Evolutionary conservation across 805 yeast species (phyloP), one percentile per base, ranked within the genome.

Genomic region (Scheffersomyces amazonensis): DNA sequence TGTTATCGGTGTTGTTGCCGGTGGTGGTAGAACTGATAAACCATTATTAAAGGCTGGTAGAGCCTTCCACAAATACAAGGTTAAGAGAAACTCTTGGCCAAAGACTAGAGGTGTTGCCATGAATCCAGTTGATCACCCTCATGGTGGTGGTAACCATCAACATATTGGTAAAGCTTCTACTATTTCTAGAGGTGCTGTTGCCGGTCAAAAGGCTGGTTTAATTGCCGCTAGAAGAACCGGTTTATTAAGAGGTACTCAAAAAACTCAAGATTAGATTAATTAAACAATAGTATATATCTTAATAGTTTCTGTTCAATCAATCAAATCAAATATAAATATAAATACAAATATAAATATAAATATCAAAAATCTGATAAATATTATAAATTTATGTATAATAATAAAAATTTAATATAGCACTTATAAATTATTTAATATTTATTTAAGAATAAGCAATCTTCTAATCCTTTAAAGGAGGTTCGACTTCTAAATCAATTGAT

Each of bases 81-180:
- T 90, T 66, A 93, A 93, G 95, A 83, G 98, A 81, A 89, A 93
- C 96, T 88, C 96, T 57, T 93, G 98, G 98, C 99, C 99, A 78
- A 90, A 88, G 87, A 93, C 98, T 69, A 89, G 98, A 82, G 99
- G 98, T 91, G 98, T 91, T 72, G 99, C 99, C 73, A 91, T 93
- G 99, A 91, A 91, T 81, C 98, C 98, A 75, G 99, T 91, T 74
- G 99, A 91, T 75, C 99, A 91, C 82, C 99, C 99, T 74, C 99
- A 91, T 76, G 99, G 99, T 87, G 98, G 99, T 91, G 99, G 99
- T 91, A 61, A 61, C 65, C 66, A 61, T 58, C 62, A 56, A 49
- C 62, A 56, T 41, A 56, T 56, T 53, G 62, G 45, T 44, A 61
- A 61, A 55, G 66, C 66, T 52, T 61, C 66, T 46, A 61, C 66